Evolutionary conservation across 768 basidiomycete genomes (phyloP), one percentile per base, ranked within the genome.

Genomic region (Lactarius psammicola): DNA sequence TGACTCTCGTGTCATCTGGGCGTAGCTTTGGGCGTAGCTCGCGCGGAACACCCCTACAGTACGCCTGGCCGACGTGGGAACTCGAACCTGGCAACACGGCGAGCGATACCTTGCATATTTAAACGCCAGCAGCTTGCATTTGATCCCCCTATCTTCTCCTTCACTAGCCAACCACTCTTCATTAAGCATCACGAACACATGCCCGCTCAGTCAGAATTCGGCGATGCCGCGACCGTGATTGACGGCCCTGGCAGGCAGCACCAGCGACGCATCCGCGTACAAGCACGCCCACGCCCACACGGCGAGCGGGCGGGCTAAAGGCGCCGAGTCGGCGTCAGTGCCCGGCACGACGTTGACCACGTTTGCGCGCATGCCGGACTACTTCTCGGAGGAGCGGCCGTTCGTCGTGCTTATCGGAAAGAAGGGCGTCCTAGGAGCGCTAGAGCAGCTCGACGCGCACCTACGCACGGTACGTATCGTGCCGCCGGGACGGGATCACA

Each of bases 361-460:
- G 2, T 60, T 69, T 38, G 40, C 70, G 31, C 61, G 54, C 42
- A 63, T 30, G n/a, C 3, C 38, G 1, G 68, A 74, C 54, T 72
- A 71, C 59, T 69, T 73, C 58, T 69, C 84, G 7, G 80, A 84
- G 64, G 83, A 87, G 33, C 77, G 87, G 51, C 86, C 87, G 0
- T 92, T 90, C 79, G 88, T 91, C 69, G 80, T 93, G 56, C 81
- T 78, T 2, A 89, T 93, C 63, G 81, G 80, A 17, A 85, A 83
- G 71, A 81, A 81, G n/a, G 89, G 90, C 53, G 72, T 92, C 34
- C 82, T 87, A 65, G 81, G 75, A 36, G 92, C 92, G 10, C 74
- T 94, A 42, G 80, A 89, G 73, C 86, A 85, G 72, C 83, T 93
- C 46, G 87, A 94, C 70, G 62, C 62, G 53, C 85, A 90, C 72